These are phyloP conservation scores for Candida ulmi DNA, from an alignment of 805 yeast species.

Conservation along the genomic window DNA sequence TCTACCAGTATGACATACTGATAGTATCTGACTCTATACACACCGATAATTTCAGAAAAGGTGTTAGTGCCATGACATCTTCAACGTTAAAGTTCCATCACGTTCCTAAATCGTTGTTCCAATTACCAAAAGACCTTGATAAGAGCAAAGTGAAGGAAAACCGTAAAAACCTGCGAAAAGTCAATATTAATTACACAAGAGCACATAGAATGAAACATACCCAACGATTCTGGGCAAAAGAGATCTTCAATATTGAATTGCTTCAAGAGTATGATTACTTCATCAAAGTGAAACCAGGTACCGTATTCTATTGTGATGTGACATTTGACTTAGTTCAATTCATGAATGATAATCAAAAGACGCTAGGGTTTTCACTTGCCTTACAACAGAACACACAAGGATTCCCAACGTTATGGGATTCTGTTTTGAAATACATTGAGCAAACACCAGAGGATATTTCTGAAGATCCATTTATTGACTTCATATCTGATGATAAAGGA, in stretches of 20 bases:
- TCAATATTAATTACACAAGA: constrained; percentile 45
- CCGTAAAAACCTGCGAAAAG: constrained; percentile 34
- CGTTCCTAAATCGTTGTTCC: constrained; percentile 50
- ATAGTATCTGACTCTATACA: constrained; percentile 64
- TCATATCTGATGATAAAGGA: constrained; percentile 67
- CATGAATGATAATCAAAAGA: constrained; percentile 46
- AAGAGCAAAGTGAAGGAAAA: constrained; percentile 34
- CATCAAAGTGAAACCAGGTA: constrained; percentile 45
- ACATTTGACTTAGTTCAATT: constrained; percentile 41
- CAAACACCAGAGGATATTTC: constrained; percentile 54
- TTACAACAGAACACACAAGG: constrained; percentile 63
- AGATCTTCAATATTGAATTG: constrained; percentile 38
- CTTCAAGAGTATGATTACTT: constrained; percentile 43
- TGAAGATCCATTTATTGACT: constrained; percentile 59
- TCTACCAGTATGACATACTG: constrained; percentile 68
- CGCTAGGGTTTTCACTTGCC: constrained; percentile 63
- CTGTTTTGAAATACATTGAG: constrained; percentile 58
- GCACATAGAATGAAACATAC: constrained; percentile 53
- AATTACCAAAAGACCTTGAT: constrained; percentile 53
- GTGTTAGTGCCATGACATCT: constrained; percentile 40
- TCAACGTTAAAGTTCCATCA: constrained; percentile 55
- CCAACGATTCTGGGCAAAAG: constrained; percentile 42
- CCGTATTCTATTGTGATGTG: constrained; percentile 39
- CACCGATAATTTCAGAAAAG: constrained; percentile 41
- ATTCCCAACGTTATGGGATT: constrained; percentile 72